Evolutionary conservation across 371 early-diverging fungal species (phyloP), one percentile per base, ranked within the genome.

Genomic region (Chytridium lagenaria): DNA sequence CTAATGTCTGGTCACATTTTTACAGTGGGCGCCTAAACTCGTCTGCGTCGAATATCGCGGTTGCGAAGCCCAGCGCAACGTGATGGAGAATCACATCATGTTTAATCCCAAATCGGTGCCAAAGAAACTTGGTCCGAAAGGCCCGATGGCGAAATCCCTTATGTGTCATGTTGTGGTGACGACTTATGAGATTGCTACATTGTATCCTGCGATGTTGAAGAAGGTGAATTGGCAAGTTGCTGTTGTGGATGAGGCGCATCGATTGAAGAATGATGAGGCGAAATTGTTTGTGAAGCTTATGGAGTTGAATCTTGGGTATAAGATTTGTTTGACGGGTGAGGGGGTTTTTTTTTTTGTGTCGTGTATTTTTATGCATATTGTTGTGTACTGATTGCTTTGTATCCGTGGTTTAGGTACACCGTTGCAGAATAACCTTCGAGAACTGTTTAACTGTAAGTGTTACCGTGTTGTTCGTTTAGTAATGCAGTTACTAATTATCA

Each of bases 221-320:
- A 73, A 51, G n/a, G 68, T 85, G 15, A 26, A 68, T 49, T 96
- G 91, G 89, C 86, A 90, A 22, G 84, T 84, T n/a, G 63, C 92
- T 36, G 81, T 94, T 1, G 88, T 93, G 1, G 96, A 96, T 78
- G 96, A 95, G 79, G 95, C 93, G 0, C 96, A 96, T 69, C 86
- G 95, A 59, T 80, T 96, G 37, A 96, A 95, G 78, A 95, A 94
- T 78, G 87, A 89, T 68, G 79, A 80, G 61, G 85, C 89, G 22
- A 87, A 88, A 40, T 86, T 93, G 28, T 94, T 91, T 52, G 36
- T 59, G 12, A 59, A 65, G 10, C 71, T 81, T 16, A 61, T 63
- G 50, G 38, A 57, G 12, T 64, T 77, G 15, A 34, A 63, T 36
- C 66, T 68, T 10, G 59, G 33, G 30, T 87, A 90, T 69, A 88